Evolutionary conservation across 2,329 filamentous ascomycete genomes (phyloP), one percentile per base, ranked within the genome.

Genomic region (Pleoardoris graminearum): DNA sequence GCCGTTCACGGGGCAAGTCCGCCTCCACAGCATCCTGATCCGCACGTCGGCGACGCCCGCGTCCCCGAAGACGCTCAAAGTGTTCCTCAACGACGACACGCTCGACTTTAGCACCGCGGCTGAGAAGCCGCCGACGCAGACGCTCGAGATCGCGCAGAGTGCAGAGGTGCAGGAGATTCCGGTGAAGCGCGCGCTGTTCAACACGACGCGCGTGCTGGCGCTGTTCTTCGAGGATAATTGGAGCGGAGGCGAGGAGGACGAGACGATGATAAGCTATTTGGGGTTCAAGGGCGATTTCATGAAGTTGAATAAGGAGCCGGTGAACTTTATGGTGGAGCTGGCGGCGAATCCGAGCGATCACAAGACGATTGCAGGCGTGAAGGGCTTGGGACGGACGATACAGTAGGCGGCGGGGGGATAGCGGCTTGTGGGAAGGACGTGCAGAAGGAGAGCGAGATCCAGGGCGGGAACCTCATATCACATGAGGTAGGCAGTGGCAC

Each of bases 241-340:
- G 62, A 82, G 85, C 42, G 67, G 70, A 10, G 90, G 85, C 0
- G 89, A 91, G 12, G 90, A 92, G 68, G 90, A 95, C 50, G 85
- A 88, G 50, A 93, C 90, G 38, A 82, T 85, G 43, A 72, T 97
- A 1, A 86, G 81, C 56, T 99, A 97, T 75, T 59, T 97, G 51
- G 94, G 90, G 1, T 97, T 99, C 79, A 92, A 90, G 76, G 94
- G 94, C 21, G 90, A 96, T 75, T 97, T 91, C 81, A 94, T 94
- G 83, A 85, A 86, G 70, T 75, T 96, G 67, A 94, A 88, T 41
- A 82, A 88, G 50, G 90, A 93, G 69, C 91, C 94, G 1, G 79
- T 88, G 6, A 91, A 88, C 62, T 93, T 97, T 63, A 67, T 96
- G 55, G 99, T 97, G 74, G 94, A 99, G 81, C 89, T 91, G 16